Evolutionary conservation across 2,329 filamentous ascomycete genomes (phyloP).

Genomic region (Cladorrhinum sp.): DNA sequence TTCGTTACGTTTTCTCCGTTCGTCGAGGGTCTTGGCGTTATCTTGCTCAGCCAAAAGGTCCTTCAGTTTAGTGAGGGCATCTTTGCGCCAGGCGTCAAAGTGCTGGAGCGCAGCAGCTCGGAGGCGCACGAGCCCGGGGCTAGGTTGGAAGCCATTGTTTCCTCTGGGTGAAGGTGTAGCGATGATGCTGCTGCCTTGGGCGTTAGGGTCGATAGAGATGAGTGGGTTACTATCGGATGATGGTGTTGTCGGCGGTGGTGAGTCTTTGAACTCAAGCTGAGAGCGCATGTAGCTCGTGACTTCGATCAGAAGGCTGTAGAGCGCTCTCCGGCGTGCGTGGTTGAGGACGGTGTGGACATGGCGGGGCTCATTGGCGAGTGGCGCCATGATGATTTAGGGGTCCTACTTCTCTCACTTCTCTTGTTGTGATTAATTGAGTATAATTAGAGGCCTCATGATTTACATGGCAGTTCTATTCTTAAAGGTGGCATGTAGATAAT

Average conservation of each 20-base stretch:
- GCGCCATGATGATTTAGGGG: constrained; percentile 48
- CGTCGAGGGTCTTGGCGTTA: constrained; percentile 45
- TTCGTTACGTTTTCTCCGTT: constrained; percentile 45
- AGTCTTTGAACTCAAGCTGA: constrained; percentile 44
- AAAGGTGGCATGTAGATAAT: background rate
- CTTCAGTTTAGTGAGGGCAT: constrained; percentile 66
- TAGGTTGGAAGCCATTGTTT: constrained; percentile 20
- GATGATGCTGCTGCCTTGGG: constrained; percentile 15
- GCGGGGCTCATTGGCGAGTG: constrained; percentile 52
- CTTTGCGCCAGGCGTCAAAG: constrained; percentile 74
- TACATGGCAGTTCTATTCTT: no score
- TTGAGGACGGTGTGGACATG: constrained; percentile 56
- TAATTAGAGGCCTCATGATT: no score
- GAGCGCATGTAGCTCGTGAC: constrained; percentile 54
- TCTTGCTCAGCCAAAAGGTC: constrained; percentile 60
- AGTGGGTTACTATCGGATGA: constrained; percentile 21
- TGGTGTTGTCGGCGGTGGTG: constrained; percentile 23
- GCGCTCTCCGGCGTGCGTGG: constrained; percentile 48
- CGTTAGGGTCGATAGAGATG: constrained; percentile 22
- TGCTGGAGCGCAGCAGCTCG: constrained; percentile 59
- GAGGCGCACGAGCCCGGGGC: constrained; percentile 36
- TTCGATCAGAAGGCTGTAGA: constrained; percentile 49
- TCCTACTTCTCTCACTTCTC: background rate
- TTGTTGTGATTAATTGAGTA: no score
- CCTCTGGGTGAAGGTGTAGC: constrained; percentile 12